phyloP scores from a whole-genome alignment of 345 rosid species.

The Linum tenue region DNA sequence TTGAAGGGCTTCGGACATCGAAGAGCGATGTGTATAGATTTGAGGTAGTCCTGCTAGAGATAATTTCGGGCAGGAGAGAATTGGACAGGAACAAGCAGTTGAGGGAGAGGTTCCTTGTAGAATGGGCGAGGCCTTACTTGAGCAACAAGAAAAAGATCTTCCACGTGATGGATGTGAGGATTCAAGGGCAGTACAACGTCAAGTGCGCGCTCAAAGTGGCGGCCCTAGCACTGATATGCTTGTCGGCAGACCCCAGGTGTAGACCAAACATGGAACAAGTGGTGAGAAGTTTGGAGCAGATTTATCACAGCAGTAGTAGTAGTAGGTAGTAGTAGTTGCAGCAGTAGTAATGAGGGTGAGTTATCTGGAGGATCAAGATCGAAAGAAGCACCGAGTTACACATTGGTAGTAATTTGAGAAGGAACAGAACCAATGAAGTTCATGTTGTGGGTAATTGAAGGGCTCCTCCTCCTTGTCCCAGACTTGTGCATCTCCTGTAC shows the following conservation, averaged over 20 bases:
- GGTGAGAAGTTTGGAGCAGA: not conserved
- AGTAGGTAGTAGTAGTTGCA: too few species aligned
- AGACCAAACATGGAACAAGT: not conserved
- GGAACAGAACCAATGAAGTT: too few species aligned
- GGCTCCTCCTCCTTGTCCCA: too few species aligned
- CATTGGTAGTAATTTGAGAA: too few species aligned
- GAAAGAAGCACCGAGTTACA: too few species aligned
- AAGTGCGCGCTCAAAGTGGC: not conserved
- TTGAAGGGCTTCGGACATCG: not conserved
- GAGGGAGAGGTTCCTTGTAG: not conserved
- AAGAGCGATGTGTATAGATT: constrained; percentile 2
- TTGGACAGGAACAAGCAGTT: constrained; percentile 1
- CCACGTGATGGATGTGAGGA: not conserved
- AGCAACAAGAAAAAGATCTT: not conserved
- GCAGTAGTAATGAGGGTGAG: not conserved
- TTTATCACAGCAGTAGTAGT: not conserved
- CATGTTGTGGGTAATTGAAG: too few species aligned
- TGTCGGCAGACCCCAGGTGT: not conserved
- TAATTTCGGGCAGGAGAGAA: not conserved
- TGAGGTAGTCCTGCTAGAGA: not conserved
- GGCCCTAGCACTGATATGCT: not conserved
- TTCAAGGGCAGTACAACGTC: constrained; percentile 1
- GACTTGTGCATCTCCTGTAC: too few species aligned
- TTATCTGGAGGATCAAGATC: too few species aligned
- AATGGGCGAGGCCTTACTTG: constrained; percentile 1